Evolutionary conservation across 2,329 filamentous ascomycete species (phyloP), one percentile per base, ranked within the genome.

Genomic region (Monilinia laxa): DNA sequence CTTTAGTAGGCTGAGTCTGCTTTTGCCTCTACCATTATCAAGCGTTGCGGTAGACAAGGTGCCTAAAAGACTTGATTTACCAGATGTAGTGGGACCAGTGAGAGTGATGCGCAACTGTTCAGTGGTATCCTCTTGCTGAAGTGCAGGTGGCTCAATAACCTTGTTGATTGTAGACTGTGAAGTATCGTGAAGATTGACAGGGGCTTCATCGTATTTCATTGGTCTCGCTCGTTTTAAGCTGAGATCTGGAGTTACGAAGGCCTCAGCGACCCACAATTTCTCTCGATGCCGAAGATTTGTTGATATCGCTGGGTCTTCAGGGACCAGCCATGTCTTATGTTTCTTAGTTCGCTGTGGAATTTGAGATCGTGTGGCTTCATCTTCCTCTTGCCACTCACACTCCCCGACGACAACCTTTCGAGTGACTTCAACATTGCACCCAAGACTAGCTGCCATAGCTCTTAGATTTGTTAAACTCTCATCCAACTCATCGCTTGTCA

Each of bases 21-120:
- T 96, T 76, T 93, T 95, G 0, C 95, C 95, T 70, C 93, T 85
- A 0, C 94, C 94, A 77, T 98, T 97, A 76, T 99, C 95, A 23
- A 97, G 81, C 1, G 89, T 90, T 1, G 93, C 93, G 0, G 92
- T 96, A 0, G 92, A 94, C 35, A 99, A 79, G 0, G 92, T 96
- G 0, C 95, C 95, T 0, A 99, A 79, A 28, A 99, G 80, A 42
- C 91, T 96, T 1, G 94, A 97, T 77, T 99, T 99, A 0, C 95
- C 95, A 55, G 92, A 95, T 57, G 90, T 92, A 12, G 93, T 97
- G 11, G 93, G 90, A 0, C 95, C 95, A 0, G 91, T 93, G 62
- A 99, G 82, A 1, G 93, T 96, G 31, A 98, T 84, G 28, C 93
- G 88, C 56, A 98, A 81, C 76, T 98, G 93, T 68, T 93, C 85